Percentiles rank a stretch among this genome's conserved stretches.
Conservation (phyloP, 306 rosid species). For the Herpetospermum pedunculosum region DNA sequence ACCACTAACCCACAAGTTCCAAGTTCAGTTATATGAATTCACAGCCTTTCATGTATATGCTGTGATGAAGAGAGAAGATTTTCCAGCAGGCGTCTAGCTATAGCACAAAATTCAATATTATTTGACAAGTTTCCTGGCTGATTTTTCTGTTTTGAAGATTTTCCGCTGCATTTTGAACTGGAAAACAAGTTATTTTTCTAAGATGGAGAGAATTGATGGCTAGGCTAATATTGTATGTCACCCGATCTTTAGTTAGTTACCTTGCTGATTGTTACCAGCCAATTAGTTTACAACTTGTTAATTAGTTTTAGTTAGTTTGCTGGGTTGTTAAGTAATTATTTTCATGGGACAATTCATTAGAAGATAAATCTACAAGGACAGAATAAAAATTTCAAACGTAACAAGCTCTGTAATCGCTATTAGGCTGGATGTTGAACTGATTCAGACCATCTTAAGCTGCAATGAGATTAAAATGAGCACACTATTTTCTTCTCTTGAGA, state of each 20-base stretch:
- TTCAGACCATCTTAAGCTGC: neutral
- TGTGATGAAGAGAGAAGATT: neutral
- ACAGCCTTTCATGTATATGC: neutral
- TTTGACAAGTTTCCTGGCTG: neutral
- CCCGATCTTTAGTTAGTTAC: neutral
- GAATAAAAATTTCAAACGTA: neutral
- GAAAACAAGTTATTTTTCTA: too few relatives aligned
- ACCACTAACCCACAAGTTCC: neutral
- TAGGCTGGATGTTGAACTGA: neutral
- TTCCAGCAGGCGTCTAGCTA: neutral
- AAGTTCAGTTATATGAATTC: neutral
- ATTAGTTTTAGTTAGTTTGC: neutral
- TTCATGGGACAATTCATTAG: neutral
- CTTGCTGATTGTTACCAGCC: neutral
- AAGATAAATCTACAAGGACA: neutral
- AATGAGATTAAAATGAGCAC: neutral
- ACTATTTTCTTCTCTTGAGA: neutral
- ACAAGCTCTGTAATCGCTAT: neutral
- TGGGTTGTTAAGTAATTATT: neutral
- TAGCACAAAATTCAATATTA: neutral
- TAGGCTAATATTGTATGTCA: neutral
- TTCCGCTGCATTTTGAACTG: neutral
- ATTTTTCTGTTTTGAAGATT: neutral
- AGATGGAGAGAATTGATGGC: neutral
- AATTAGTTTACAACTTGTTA: neutral